These are phyloP conservation scores for Myotisia sp. DNA, from an alignment of 2,329 filamentous ascomycete genomes.

Conservation along the genomic window DNA sequence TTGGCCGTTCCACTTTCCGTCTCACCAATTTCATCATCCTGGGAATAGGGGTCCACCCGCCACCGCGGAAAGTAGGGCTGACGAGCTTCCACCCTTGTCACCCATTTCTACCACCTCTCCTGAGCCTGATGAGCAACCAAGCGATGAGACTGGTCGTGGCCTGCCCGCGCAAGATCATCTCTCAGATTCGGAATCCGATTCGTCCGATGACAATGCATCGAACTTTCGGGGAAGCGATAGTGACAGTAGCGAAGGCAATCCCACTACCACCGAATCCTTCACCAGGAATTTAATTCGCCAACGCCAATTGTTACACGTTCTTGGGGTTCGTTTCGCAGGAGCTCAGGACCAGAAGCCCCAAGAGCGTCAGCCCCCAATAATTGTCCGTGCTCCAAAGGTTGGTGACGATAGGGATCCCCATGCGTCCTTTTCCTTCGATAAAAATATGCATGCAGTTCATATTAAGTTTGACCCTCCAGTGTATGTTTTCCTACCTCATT, in stretches of 20 bases:
- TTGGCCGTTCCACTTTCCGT: too few species aligned
- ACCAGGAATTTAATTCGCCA: constrained; percentile 12
- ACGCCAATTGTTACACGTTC: constrained; percentile 20
- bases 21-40: too few species aligned
- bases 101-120: neutral
- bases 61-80: neutral
- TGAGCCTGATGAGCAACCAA: constrained; percentile 25
- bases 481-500: constrained; percentile 18
- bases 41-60: too few species aligned
- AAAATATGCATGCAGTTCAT: constrained; percentile 69
- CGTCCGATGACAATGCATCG: neutral
- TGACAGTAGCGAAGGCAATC: constrained; percentile 1
- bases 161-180: neutral
- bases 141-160: constrained; percentile 20
- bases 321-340: constrained; percentile 16
- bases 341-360: constrained; percentile 38
- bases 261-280: neutral
- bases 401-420: constrained; percentile 48
- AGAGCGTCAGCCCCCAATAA: neutral
- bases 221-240: constrained; percentile 1
- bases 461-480: constrained; percentile 52
- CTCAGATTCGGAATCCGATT: neutral
- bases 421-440: constrained; percentile 70
- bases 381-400: neutral
- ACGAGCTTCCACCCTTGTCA: constrained; percentile 5